Evolutionary conservation across 768 basidiomycete genomes (phyloP).

Genomic region (Cystofilobasidium macerans): DNA sequence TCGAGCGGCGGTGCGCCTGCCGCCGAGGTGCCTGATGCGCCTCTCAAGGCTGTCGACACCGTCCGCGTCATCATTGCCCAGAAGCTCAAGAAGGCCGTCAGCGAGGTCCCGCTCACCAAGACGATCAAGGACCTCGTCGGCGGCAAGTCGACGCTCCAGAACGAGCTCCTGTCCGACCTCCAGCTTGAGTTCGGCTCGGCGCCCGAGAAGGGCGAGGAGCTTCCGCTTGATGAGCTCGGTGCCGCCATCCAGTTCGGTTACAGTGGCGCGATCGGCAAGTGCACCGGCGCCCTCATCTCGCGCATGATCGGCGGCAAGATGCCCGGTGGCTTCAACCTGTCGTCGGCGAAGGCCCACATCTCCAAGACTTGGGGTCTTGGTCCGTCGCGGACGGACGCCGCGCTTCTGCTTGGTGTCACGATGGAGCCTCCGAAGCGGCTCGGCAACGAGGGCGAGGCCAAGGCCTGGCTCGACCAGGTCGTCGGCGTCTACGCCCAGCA

Average conservation of each 20-base stretch:
- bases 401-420: constrained; percentile 79
- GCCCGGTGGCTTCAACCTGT: constrained; percentile 96
- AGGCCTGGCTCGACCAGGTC: constrained; percentile 80
- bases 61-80: constrained; percentile 83
- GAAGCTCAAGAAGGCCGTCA: constrained; percentile 90
- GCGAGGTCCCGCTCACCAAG: constrained; percentile 80
- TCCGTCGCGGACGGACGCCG: constrained; percentile 72
- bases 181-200: constrained; percentile 89
- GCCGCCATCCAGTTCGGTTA: constrained; percentile 69
- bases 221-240: constrained; percentile 91
- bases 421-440: constrained; percentile 91
- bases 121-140: constrained; percentile 97
- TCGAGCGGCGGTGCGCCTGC: constrained; percentile 48
- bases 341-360: constrained; percentile 77
- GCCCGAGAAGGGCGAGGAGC: constrained; percentile 96
- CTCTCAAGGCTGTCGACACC: constrained; percentile 81
- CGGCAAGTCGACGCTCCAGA: constrained; percentile 96
- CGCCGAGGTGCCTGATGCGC: constrained; percentile 72
- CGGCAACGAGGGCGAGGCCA: constrained; percentile 79
- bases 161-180: constrained; percentile 93
- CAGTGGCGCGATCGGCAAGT: constrained; percentile 80
- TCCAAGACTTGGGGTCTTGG: constrained; percentile 95
- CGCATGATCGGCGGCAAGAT: constrained; percentile 90
- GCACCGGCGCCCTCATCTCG: constrained; percentile 77
- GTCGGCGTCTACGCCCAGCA: constrained; percentile 78